phyloP scores from a whole-genome alignment of 768 basidiomycete genomes.

The Naganishia vaughanmartiniae region DNA sequence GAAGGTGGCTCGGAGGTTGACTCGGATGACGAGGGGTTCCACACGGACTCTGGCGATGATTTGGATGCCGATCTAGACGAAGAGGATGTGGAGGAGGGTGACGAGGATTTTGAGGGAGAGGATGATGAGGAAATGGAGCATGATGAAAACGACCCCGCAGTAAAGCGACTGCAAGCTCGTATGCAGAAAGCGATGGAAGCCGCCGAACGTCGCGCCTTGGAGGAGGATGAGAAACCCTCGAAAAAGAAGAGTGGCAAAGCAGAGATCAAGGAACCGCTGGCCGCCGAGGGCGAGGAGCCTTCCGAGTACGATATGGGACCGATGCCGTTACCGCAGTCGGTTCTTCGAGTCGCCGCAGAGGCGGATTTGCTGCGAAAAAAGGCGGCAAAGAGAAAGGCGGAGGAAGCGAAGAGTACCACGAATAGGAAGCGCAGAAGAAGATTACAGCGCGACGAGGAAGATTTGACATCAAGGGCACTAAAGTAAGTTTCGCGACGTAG shows the following conservation, averaged over 20 bases:
- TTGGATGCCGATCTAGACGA: slow-evolving; percentile 21
- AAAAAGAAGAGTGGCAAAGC: slow-evolving; percentile 5
- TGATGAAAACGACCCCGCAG: slow-evolving; percentile 29
- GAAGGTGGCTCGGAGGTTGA: slow-evolving; percentile 6
- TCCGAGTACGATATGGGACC: slow-evolving; percentile 29
- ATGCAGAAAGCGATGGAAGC: slow-evolving; percentile 37
- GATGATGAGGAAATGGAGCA: slow-evolving; percentile 23
- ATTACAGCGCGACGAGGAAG: slow-evolving; percentile 20
- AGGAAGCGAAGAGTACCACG: slow-evolving; percentile 6
- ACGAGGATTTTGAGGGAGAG: slow-evolving; percentile 26
- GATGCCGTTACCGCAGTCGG: slow-evolving; percentile 25
- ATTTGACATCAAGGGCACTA: slow-evolving; percentile 12
- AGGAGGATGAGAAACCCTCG: background rate
- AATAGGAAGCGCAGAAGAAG: slow-evolving; percentile 14
- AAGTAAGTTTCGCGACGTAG: background rate
- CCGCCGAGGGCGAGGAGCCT: slow-evolving; percentile 6
- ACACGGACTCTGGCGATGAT: slow-evolving; percentile 28
- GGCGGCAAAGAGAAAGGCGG: slow-evolving; percentile 32
- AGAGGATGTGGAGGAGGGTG: slow-evolving; percentile 19
- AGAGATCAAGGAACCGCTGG: background rate
- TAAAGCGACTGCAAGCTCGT: slow-evolving; percentile 28
- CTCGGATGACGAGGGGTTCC: slow-evolving; percentile 10
- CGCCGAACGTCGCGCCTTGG: slow-evolving; percentile 30
- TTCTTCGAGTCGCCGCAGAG: slow-evolving; percentile 21
- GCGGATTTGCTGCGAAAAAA: slow-evolving; percentile 19